These are phyloP conservation scores for Fusarium siculi DNA, from an alignment of 2,329 filamentous ascomycete species.

Conservation along the genomic window DNA sequence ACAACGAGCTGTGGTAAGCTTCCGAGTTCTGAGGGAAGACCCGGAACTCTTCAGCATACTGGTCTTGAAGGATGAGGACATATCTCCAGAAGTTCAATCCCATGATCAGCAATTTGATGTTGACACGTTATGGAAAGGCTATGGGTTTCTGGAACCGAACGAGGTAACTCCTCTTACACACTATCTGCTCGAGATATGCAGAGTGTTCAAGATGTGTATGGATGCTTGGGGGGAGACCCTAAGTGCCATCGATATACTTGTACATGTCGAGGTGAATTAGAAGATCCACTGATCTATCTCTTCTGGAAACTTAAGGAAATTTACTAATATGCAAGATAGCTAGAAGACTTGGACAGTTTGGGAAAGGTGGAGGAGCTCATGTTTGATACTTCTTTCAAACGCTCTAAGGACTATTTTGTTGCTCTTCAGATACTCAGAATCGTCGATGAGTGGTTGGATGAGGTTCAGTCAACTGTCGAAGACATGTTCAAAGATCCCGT, in stretches of 20 bases:
- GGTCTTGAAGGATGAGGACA: neutral
- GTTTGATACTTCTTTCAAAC: neutral
- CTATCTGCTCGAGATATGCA: neutral
- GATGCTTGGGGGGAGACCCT: fast-evolving
- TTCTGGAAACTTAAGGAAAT: too few species aligned
- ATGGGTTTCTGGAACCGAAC: too few species aligned
- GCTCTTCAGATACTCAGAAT: neutral
- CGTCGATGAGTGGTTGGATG: neutral
- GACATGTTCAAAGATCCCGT: fast-evolving
- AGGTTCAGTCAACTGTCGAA: fast-evolving
- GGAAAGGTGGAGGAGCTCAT: fast-evolving
- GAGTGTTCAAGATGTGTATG: fast-evolving
- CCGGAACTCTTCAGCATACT: neutral
- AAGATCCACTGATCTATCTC: fast-evolving
- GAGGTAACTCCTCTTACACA: too few species aligned
- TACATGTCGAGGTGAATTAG: fast-evolving
- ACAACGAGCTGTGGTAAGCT: neutral
- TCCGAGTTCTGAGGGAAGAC: neutral
- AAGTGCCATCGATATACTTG: fast-evolving
- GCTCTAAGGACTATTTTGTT: neutral
- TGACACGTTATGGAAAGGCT: fast-evolving
- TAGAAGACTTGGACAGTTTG: fast-evolving
- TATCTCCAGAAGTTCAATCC: too few species aligned
- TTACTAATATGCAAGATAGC: too few species aligned
- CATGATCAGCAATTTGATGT: too few species aligned